Conservation (phyloP, 148 eudicot genomes). For the Nyssa sinensis region DNA sequence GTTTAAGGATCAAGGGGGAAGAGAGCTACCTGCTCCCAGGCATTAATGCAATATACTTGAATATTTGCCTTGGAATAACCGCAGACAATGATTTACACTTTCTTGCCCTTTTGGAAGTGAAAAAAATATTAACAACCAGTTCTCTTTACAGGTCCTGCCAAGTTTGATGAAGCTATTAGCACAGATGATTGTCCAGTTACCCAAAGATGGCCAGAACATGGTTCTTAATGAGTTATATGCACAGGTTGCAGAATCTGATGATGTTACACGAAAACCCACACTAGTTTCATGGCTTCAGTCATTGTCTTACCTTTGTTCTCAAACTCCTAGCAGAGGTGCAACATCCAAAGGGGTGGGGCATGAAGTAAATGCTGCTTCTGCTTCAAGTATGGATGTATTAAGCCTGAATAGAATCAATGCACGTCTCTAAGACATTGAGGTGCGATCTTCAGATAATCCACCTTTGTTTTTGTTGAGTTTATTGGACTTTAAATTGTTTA, state of each 20-base stretch:
- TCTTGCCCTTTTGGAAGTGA: slow-evolving; percentile 6
- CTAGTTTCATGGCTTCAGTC: slow-evolving; percentile 95
- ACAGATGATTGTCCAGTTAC: slow-evolving; percentile 52
- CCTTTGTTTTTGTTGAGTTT: slow-evolving; percentile 12
- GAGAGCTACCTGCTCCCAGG: too few relatives aligned
- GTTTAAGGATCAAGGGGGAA: not conserved
- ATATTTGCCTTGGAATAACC: not conserved
- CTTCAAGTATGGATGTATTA: slow-evolving; percentile 20
- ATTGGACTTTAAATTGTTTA: not conserved
- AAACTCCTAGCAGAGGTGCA: slow-evolving; percentile 25
- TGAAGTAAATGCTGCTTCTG: slow-evolving; percentile 22
- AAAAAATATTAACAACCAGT: not conserved
- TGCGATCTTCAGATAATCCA: slow-evolving; percentile 11
- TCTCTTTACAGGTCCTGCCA: slow-evolving; percentile 66
- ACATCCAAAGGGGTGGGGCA: slow-evolving; percentile 19
- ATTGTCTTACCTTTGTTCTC: slow-evolving; percentile 71
- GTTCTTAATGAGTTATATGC: slow-evolving; percentile 68
- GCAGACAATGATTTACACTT: not conserved
- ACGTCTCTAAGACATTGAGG: slow-evolving; percentile 35
- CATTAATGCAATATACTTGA: not conserved
- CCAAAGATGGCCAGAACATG: slow-evolving; percentile 59
- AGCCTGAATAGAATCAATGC: slow-evolving; percentile 40
- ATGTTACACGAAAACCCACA: slow-evolving; percentile 77
- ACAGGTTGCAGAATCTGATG: slow-evolving; percentile 90
- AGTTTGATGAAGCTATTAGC: slow-evolving; percentile 82